Base-by-base conservation (phyloP, 129 eudicot species). In the Rutidosis leptorrhynchoides region DNA sequence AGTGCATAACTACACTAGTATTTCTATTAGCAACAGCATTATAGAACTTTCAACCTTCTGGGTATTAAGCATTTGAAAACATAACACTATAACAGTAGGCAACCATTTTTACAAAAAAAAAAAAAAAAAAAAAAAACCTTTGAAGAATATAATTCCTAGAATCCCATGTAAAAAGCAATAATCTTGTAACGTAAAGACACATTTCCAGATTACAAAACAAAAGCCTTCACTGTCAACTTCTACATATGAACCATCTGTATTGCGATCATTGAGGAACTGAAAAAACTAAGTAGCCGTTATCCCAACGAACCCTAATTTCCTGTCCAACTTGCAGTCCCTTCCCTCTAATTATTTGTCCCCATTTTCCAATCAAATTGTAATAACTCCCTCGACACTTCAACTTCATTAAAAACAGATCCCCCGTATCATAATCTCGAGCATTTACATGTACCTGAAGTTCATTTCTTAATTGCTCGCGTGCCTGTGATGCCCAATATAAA, bases 291-390 rank as follows among this genome's bases (percentile, higher is more conserved):
- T 79, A 88, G 53, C 86, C 91, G 62, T 83, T 83, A 40, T 88
- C 92, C 96, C 96, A 88, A 32, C 92, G 84, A 16, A 88, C 83
- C 77, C 78, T 88, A 72, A 88, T 80, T 83, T 88, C 96, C 63
- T 72, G 83, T 48, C 96, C 96, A 35, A 85, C 96, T 65, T 78
- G 83, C 46, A 88, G 80, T 35, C 83, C 77, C 80, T 85, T 88
- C 81, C 85, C 88, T 77, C 96, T 78, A 35, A 88, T 83, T 14
- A 88, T 88, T 58, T 85, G 89, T 3, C 95, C 95, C 95, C 95
- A 87, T 79, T 83, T 87, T 20, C 94, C 94, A 59, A 86, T 83
- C 33, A 86, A 75, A 74, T 86, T 86, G 66, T 86, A 86, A 51
- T 87, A 87, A 75, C 87, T 87, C 56, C 87, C 95, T 1, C 95